A percentile compares a stretch with the other conserved stretches of the same genome.
phyloP scores from a whole-genome alignment of 208 protist species.

The Ichthyophonus hoferi region DNA sequence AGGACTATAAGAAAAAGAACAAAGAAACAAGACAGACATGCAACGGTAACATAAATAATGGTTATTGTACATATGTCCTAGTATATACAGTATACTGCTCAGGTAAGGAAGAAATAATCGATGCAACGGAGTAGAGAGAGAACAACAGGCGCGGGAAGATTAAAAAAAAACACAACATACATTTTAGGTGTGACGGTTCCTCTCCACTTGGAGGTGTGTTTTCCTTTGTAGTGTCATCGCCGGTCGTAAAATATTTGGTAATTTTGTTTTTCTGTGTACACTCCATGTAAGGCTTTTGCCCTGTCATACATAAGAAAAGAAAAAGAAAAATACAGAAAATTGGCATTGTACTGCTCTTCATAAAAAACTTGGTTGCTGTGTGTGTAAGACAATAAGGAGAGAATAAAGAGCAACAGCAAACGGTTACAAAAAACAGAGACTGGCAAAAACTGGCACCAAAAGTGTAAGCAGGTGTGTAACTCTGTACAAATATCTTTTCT shows the following conservation, averaged over 20 bases:
- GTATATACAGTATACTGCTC: no score
- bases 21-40: no score
- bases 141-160: background rate
- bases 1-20: background rate
- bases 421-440: no score
- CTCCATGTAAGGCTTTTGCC: background rate
- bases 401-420: no score
- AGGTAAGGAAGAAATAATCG: background rate
- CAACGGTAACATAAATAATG: no score
- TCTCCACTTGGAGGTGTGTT: background rate
- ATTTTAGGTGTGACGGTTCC: background rate
- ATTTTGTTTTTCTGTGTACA: background rate
- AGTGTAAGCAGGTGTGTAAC: background rate
- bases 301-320: background rate
- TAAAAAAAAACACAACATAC: background rate
- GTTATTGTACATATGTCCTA: no score
- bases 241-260: background rate
- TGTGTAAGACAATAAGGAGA: background rate
- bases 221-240: background rate
- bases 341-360: background rate
- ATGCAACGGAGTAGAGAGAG: background rate
- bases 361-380: background rate
- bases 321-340: background rate
- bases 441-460: background rate
- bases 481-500: background rate